These are phyloP conservation scores for Keithomyces neogunnii DNA, from an alignment of 2,329 filamentous ascomycete species.

Conservation along the genomic window DNA sequence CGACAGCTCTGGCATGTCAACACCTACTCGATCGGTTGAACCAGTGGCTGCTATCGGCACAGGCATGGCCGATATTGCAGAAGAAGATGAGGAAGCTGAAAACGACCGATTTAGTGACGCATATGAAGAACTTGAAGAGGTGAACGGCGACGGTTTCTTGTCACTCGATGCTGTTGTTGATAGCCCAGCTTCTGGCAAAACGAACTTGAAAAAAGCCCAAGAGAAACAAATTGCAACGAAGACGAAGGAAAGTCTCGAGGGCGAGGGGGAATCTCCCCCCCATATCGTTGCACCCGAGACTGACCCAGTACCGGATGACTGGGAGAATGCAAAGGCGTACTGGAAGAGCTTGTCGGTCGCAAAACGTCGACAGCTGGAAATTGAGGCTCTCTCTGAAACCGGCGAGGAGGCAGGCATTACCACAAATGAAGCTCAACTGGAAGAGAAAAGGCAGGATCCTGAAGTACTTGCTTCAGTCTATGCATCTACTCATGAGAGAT, in stretches of 20 bases:
- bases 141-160: conserved; percentile 58
- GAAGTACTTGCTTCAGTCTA: conserved; percentile 3
- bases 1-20: conserved; percentile 3
- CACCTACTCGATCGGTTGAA: conserved; percentile 13
- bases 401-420: conserved; percentile 33
- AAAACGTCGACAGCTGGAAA: conserved; percentile 53
- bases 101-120: conserved; percentile 67
- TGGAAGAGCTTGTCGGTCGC: conserved; percentile 59
- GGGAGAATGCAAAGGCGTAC: conserved; percentile 60
- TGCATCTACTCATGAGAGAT: conserved; percentile 14
- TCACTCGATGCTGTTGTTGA: conserved; percentile 67
- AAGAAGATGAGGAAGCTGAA: conserved; percentile 38
- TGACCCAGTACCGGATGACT: conserved; percentile 35
- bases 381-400: conserved; percentile 45
- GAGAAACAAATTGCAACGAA: background rate
- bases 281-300: background rate
- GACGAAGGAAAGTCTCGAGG: background rate
- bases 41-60: conserved; percentile 10
- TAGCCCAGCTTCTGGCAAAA: conserved; percentile 34
- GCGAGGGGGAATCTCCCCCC: background rate
- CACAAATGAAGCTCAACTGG: conserved; percentile 13
- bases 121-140: conserved; percentile 61
- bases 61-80: conserved; percentile 25
- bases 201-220: conserved; percentile 14
- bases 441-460: conserved; percentile 29